Evolutionary conservation across 2,329 filamentous ascomycete genomes (phyloP).

Genomic region (Hymenoscyphus repandus): DNA sequence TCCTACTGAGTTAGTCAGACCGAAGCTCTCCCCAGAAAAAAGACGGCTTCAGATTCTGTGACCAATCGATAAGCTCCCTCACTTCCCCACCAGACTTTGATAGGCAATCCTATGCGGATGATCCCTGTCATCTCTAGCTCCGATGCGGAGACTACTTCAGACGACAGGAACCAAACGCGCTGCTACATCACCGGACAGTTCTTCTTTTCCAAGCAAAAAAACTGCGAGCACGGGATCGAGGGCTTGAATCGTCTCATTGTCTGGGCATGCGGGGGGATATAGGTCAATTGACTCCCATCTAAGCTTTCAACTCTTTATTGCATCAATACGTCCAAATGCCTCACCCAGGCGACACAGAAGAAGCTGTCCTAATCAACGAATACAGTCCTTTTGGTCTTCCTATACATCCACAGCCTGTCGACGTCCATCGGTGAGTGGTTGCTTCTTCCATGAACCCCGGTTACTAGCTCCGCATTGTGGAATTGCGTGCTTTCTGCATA

Average conservation of each 20-base stretch:
- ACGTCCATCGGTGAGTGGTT: slow-evolving; percentile 14
- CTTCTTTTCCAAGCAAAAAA: too few relatives aligned
- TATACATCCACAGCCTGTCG: slow-evolving; percentile 38
- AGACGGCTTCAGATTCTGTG: neutral
- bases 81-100: neutral
- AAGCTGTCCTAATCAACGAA: slow-evolving; percentile 20
- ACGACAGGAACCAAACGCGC: neutral
- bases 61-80: slow-evolving; percentile 10
- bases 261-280: too few relatives aligned
- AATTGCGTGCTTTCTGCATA: neutral
- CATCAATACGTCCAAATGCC: slow-evolving; percentile 6
- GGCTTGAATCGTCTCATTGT: neutral
- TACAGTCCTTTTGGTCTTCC: slow-evolving; percentile 49
- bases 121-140: neutral
- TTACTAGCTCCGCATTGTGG: neutral
- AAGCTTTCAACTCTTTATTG: neutral
- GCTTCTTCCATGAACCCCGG: neutral
- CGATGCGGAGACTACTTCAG: neutral
- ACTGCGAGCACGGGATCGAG: too few relatives aligned
- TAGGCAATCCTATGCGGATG: neutral
- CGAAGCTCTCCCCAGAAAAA: too few relatives aligned
- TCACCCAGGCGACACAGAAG: slow-evolving; percentile 14
- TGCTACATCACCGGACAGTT: neutral
- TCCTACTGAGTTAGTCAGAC: too few relatives aligned
- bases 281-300: neutral